Base-by-base conservation (phyloP, 768 basidiomycete species). In the Kwoniella mangroviensis region DNA sequence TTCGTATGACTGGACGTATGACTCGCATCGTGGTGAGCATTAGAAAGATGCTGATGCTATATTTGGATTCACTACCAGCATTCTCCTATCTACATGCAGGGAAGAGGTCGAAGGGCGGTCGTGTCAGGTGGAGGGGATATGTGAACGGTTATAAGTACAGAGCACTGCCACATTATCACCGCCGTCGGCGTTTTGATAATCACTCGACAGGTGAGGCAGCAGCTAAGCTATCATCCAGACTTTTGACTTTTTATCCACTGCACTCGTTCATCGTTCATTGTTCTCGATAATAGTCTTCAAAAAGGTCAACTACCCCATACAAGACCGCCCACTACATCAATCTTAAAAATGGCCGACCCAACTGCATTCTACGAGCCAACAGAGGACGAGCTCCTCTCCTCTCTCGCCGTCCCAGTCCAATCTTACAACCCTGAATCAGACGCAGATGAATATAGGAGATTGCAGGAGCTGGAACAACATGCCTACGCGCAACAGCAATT, bases 361-460 rank as follows among this genome's bases (percentile, higher is more conserved):
- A 79, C 69, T 22, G 73, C 77, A 42, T 80, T 80, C 71, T 80
- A 80, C 79, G 79, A 80, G 60, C 73, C 79, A 19, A 75, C 76
- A 62, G 77, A 78, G 60, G 79, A 80, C 45, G 79, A 80, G 41
- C 77, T 80, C 53, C 68, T 80, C n/a, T 73, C 73, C 1, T 75
- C 77, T n/a, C 74, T 80, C 21, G 63, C 75, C 11, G 75, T 69
- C 9, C 77, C 73, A 12, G 51, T 63, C 4, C 53, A 66, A 56
- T 63, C 63, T 13, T 73, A 68, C 57, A 42, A 61, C 9, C 68
- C 69, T 10, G 72, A 63, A 5, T 62, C 61, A 17, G 73, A 74
- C 56, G 72, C 70, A 24, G 79, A 80, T 28, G 77, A 80, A 41
- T 76, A 76, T 61, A 69, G 69, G 17, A 67, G 75, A 49, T 55